Conservation (phyloP, 768 basidiomycete species). For the Trametes sanguinea region DNA sequence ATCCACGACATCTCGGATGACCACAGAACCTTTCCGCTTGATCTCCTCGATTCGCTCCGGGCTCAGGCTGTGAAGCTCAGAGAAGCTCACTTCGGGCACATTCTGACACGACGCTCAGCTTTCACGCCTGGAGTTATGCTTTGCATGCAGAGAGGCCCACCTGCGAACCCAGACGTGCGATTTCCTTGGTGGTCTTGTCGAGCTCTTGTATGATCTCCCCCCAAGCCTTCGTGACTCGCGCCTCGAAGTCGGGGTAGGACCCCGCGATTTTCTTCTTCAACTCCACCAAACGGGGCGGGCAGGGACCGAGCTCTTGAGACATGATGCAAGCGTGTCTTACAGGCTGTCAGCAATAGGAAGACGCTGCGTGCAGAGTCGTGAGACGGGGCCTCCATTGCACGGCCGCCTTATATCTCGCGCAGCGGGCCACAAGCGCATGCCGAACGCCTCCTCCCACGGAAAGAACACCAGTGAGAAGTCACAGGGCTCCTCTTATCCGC, state of each 20-base stretch:
- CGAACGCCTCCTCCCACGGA: conserved; percentile 19
- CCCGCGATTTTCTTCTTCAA: conserved; percentile 59
- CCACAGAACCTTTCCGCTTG: conserved; percentile 56
- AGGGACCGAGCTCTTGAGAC: conserved; percentile 27
- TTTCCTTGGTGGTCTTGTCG: conserved; percentile 44
- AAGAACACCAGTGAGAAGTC: conserved; percentile 2
- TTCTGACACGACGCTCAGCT: conserved; percentile 40
- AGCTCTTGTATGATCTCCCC: conserved; percentile 56
- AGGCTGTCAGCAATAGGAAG: neutral
- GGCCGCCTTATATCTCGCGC: conserved; percentile 2
- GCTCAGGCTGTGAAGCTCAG: conserved; percentile 50
- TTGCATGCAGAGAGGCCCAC: conserved; percentile 33
- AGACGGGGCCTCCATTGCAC: neutral
- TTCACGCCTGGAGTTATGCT: neutral
- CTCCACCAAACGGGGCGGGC: conserved; percentile 55
- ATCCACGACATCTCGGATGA: conserved; percentile 63
- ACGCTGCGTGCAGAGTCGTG: too few relatives aligned
- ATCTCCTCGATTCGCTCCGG: conserved; percentile 50
- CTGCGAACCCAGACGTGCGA: conserved; percentile 49
- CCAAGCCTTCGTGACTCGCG: conserved; percentile 56
- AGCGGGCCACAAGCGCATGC: neutral
- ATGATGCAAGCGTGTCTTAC: conserved; percentile 1
- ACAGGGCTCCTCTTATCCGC: conserved; percentile 8
- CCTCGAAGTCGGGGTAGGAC: conserved; percentile 52
- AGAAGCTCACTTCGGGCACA: conserved; percentile 63